Base-by-base conservation (phyloP, 2,329 filamentous ascomycete genomes). In the Diaporthe ilicicola region DNA sequence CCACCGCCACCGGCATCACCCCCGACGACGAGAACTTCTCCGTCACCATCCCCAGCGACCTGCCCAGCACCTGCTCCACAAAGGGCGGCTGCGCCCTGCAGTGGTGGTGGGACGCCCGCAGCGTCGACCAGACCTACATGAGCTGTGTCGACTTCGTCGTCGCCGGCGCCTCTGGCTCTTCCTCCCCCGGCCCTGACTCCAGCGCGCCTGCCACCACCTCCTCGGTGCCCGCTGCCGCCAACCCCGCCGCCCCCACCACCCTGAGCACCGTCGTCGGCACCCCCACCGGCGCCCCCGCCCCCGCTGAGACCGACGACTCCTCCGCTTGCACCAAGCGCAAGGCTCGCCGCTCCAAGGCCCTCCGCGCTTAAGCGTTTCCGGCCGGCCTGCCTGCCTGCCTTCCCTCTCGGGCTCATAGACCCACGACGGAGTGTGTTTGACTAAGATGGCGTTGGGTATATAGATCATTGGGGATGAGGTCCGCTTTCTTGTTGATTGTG, bases 71-170 rank as follows among this genome's bases (percentile, higher is more conserved):
- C 73, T 88, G 86, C 76, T 76, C 81, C 42, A 82, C 78, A 22
- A 80, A 82, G 29, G 85, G 84, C 62, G 76, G 75, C 70, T 87
- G 87, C 76, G 86, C 87, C 8, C 82, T 89, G 56, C 87, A 88
- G 77, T 87, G 86, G 83, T 87, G 77, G 78, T 88, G 86, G 87
- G 79, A 87, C 73, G 85, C 86, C 10, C 75, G 80, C 73, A 59
- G 50, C 71, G 55, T 73, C 69, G 71, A 73, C 69, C 87, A 89
- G 82, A 88, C 86, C n/a, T 89, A 89, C 77, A 85, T 88, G 80
- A 82, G 82, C 65, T 89, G 87, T 76, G 79, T 89, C 70, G 87
- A 89, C 77, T 88, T 89, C 54, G 74, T 72, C 65, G 68, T 74
- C 48, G 53, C 19, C 22, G 67, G 54, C 27, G 64, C 62, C n/a